Evolutionary conservation across 345 rosid genomes (phyloP).

Genomic region (Cochlearia excelsa): DNA sequence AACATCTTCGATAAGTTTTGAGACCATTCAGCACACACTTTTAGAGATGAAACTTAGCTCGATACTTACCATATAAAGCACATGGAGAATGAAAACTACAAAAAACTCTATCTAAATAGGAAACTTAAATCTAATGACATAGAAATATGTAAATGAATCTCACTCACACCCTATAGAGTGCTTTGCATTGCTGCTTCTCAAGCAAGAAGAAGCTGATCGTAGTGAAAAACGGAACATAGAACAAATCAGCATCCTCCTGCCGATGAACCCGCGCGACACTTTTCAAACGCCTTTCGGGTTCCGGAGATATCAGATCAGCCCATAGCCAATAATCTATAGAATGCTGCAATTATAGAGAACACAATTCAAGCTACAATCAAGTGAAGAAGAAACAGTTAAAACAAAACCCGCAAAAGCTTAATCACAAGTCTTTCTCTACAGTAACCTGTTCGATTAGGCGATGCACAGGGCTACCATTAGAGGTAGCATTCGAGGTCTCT

Average conservation of each 20-base stretch:
- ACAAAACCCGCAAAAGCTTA: constrained; percentile 12
- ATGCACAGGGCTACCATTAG: constrained; percentile 97
- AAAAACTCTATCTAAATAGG: neutral
- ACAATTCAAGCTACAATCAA: neutral
- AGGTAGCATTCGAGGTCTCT: constrained; percentile 77
- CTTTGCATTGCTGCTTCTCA: constrained; percentile 95
- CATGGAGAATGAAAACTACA: neutral
- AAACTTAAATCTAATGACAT: neutral
- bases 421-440: neutral
- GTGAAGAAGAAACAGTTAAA: constrained; percentile 6
- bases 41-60: neutral
- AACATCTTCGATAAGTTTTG: neutral
- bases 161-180: constrained; percentile 99
- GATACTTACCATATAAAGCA: neutral
- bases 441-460: constrained; percentile 80
- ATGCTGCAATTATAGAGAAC: constrained; percentile 49
- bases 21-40: neutral
- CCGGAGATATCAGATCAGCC: constrained; percentile 82
- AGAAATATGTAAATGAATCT: constrained; percentile 34
- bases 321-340: constrained; percentile 97
- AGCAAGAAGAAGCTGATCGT: constrained; percentile 89
- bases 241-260: constrained; percentile 86
- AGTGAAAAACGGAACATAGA: constrained; percentile 84
- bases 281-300: constrained; percentile 70
- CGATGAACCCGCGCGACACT: constrained; percentile 69